Percentiles rank a stretch among this genome's conserved stretches.
These are phyloP conservation scores for Leccinum pseudoinsigne DNA, from an alignment of 1,284 basidiomycete genomes.

Conservation along the genomic window DNA sequence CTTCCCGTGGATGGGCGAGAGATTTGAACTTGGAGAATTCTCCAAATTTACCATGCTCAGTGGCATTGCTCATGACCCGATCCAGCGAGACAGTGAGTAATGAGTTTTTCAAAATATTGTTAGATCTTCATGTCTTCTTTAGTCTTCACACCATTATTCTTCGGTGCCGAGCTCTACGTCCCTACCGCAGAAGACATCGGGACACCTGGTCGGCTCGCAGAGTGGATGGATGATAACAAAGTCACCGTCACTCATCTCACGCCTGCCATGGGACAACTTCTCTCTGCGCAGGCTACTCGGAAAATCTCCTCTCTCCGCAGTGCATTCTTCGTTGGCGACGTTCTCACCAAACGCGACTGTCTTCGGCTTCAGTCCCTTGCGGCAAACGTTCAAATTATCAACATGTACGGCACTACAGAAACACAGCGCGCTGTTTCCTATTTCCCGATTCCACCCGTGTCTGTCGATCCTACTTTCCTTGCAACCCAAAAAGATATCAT, in stretches of 20 bases:
- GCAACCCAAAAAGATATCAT: conserved; percentile 97
- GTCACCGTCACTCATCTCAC: conserved; percentile 97
- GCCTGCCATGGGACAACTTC: conserved; percentile 98
- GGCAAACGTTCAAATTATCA: conserved; percentile 91
- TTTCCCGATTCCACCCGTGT: conserved; percentile 89
- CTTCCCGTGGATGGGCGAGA: conserved; percentile 99
- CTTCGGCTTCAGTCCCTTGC: conserved; percentile 94
- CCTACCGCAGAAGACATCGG: conserved; percentile 98
- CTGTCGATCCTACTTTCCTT: conserved; percentile 87
- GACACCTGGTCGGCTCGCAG: conserved; percentile 93
- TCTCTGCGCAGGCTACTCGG: conserved; percentile 92
- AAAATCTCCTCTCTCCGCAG: conserved; percentile 87
- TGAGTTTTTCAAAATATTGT: conserved; percentile 2
- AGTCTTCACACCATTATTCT: conserved; percentile 99
- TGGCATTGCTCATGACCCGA: conserved; percentile 99
- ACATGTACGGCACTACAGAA: conserved; percentile 99
- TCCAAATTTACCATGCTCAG: conserved; percentile 98
- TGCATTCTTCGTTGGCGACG: conserved; percentile 99
- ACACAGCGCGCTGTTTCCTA: conserved; percentile 99
- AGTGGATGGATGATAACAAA: conserved; percentile 95
- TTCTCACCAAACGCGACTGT: conserved; percentile 98
- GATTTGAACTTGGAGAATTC: conserved; percentile 74
- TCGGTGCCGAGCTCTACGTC: conserved; percentile 94
- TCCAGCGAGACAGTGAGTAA: conserved; percentile 94
- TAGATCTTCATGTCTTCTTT: conserved; percentile 9